phyloP scores from a whole-genome alignment of 2,329 filamentous ascomycete genomes.

The Paraphoma chrysanthemicola region DNA sequence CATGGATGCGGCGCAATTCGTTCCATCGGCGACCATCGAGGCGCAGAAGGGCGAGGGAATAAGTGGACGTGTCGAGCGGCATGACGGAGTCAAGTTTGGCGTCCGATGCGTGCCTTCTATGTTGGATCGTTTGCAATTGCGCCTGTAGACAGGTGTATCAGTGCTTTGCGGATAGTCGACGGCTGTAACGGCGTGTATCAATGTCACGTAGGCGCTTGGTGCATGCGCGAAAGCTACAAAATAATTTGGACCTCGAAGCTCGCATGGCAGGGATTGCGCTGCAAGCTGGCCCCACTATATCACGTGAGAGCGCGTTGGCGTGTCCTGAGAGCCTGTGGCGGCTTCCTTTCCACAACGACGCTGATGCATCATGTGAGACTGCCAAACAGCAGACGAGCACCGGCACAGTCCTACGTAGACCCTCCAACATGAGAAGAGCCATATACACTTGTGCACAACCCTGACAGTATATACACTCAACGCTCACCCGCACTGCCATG shows the following conservation, averaged over 20 bases:
- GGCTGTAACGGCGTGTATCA: background rate
- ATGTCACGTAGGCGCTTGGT: background rate
- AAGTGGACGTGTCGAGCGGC: conserved; percentile 94
- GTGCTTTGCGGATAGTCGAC: background rate
- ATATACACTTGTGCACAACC: no score
- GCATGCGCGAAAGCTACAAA: background rate
- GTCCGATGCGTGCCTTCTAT: no score
- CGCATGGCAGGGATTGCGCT: conserved; percentile 12
- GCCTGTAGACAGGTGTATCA: background rate
- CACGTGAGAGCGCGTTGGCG: conserved; percentile 40
- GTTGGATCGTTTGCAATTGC: no score
- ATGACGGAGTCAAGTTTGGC: conserved; percentile 55
- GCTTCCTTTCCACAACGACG: background rate
- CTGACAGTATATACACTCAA: no score
- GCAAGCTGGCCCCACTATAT: conserved; percentile 21
- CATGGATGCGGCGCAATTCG: conserved; percentile 86
- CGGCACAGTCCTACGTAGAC: no score
- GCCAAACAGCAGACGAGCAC: no score
- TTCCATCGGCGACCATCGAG: conserved; percentile 89
- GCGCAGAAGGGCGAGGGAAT: conserved; percentile 77
- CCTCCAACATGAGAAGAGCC: no score
- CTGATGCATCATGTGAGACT: no score
- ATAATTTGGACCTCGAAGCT: conserved; percentile 25
- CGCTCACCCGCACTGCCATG: conserved; percentile 13
- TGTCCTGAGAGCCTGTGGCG: conserved; percentile 1